Conservation (phyloP, 2,329 filamentous ascomycete genomes). For the Beauveria medogensis region DNA sequence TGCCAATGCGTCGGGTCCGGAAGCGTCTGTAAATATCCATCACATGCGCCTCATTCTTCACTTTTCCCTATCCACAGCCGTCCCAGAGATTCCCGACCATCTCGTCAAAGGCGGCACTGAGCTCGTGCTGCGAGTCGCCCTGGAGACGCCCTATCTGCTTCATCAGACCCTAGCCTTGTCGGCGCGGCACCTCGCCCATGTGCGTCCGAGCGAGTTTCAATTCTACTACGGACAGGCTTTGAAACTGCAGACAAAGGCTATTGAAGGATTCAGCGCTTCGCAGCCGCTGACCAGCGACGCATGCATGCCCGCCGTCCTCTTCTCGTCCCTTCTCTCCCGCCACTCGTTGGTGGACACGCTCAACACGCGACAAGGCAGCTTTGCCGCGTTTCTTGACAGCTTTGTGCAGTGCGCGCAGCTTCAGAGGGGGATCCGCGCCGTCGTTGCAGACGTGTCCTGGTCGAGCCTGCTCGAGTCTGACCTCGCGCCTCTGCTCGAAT, state of each 20-base stretch:
- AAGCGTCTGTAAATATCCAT: neutral
- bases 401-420: constrained; percentile 4
- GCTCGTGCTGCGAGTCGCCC: neutral
- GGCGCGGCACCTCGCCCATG: neutral
- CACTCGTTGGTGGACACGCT: constrained; percentile 6
- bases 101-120: neutral
- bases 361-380: neutral
- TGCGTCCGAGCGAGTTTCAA: neutral
- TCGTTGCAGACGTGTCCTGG: neutral
- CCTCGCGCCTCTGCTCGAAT: neutral
- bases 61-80: neutral
- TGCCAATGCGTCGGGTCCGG: neutral
- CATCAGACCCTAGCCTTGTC: constrained; percentile 4
- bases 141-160: constrained; percentile 5
- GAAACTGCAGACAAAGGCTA: neutral
- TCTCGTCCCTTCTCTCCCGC: neutral
- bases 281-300: neutral
- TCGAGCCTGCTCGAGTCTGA: neutral
- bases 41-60: constrained; percentile 3
- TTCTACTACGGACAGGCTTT: neutral
- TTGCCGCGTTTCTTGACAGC: neutral
- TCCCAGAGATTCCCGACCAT: neutral
- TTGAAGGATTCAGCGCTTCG: neutral
- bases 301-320: constrained; percentile 1
- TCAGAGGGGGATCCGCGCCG: neutral